Conservation (phyloP, 208 protist species). For the Acanthamoeba royreba region DNA sequence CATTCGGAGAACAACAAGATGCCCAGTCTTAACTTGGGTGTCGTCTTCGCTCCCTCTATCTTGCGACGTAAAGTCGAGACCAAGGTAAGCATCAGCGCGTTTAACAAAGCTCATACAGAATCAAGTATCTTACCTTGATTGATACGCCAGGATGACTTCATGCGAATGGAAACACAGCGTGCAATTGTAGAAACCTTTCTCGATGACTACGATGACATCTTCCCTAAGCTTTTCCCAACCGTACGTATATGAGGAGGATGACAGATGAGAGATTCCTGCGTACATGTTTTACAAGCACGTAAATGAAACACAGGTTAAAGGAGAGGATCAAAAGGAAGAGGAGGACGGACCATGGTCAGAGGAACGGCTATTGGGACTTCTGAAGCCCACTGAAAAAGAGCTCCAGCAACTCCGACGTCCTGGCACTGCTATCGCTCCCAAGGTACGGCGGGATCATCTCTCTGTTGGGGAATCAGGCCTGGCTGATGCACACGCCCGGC, state of each 20-base stretch:
- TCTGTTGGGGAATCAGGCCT: too few species aligned
- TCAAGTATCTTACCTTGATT: background rate
- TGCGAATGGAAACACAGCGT: background rate
- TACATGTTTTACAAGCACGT: too few species aligned
- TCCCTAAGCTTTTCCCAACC: background rate
- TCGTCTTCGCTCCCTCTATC: slow-evolving; percentile 33
- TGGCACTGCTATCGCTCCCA: background rate
- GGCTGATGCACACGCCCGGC: too few species aligned
- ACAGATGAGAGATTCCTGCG: too few species aligned
- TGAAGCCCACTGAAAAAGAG: background rate
- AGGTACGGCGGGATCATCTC: too few species aligned
- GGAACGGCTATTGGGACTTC: background rate
- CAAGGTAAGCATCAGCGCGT: too few species aligned
- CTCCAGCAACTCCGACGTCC: background rate
- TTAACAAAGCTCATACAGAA: background rate
- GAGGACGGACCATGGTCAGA: background rate
- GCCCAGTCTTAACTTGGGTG: slow-evolving; percentile 5
- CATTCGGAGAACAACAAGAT: slow-evolving; percentile 17
- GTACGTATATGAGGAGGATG: background rate
- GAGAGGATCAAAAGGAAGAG: too few species aligned
- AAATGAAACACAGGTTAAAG: too few species aligned
- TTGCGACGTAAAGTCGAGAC: slow-evolving; percentile 20
- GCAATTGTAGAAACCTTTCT: slow-evolving; percentile 37
- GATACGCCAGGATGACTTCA: slow-evolving; percentile 34
- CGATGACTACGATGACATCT: slow-evolving; percentile 44